phyloP scores from a whole-genome alignment of 1,284 basidiomycete species.

The Omphalotus olearius region DNA sequence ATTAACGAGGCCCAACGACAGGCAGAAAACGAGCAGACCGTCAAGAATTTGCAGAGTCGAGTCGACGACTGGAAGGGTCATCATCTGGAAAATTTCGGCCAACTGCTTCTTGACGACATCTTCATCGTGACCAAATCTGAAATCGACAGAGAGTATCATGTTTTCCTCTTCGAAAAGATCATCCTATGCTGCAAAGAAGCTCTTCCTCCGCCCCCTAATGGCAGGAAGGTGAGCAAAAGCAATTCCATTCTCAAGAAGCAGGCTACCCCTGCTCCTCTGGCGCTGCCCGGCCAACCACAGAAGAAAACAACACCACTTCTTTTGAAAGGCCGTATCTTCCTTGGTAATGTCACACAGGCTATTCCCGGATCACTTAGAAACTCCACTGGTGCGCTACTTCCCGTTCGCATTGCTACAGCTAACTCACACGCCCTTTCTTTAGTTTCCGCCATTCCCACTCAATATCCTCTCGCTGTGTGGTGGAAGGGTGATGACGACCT shows the following conservation, averaged over 20 bases:
- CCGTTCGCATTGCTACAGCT: conserved; percentile 7
- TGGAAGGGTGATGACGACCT: conserved; percentile 92
- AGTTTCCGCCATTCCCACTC: conserved; percentile 41
- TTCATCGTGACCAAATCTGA: conserved; percentile 97
- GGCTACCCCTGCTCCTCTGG: conserved; percentile 36
- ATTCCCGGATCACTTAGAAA: conserved; percentile 50
- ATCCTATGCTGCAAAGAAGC: conserved; percentile 97
- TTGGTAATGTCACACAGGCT: conserved; percentile 91
- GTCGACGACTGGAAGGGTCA: conserved; percentile 99
- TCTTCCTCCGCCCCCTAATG: conserved; percentile 43
- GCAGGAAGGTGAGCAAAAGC: conserved; percentile 64
- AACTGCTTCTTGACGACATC: conserved; percentile 89
- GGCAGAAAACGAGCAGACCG: conserved; percentile 84
- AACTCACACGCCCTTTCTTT: conserved; percentile 9
- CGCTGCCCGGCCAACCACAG: conserved; percentile 49
- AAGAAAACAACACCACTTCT: conserved; percentile 80
- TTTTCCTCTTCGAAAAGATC: conserved; percentile 99
- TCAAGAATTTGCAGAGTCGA: conserved; percentile 83
- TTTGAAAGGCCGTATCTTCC: conserved; percentile 95
- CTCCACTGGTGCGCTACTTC: conserved; percentile 50
- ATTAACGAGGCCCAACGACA: conserved; percentile 94
- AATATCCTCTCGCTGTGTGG: conserved; percentile 80
- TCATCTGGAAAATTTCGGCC: conserved; percentile 90
- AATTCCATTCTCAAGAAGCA: conserved; percentile 79
- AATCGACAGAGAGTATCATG: conserved; percentile 96